These are phyloP conservation scores for Tranzscheliella williamsii DNA, from an alignment of 1,284 basidiomycete species.

Conservation along the genomic window DNA sequence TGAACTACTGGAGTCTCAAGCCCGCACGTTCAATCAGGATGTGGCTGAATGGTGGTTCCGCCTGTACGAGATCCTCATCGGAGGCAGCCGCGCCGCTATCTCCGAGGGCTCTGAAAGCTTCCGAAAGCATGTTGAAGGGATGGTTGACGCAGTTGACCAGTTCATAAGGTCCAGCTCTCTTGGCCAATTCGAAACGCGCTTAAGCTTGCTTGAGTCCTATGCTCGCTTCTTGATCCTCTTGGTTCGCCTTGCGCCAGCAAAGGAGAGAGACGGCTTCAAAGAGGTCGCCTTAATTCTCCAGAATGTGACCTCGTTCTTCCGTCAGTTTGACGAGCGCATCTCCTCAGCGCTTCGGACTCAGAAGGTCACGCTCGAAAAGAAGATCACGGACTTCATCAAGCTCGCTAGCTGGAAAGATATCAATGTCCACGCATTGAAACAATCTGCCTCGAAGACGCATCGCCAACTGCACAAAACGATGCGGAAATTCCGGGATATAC, in stretches of 20 bases:
- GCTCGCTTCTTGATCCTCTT: slow-evolving; percentile 57
- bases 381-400: slow-evolving; percentile 83
- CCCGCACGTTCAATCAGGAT: slow-evolving; percentile 55
- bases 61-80: slow-evolving; percentile 79
- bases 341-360: slow-evolving; percentile 68
- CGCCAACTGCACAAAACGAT: slow-evolving; percentile 87
- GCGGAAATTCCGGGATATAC: slow-evolving; percentile 85
- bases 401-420: slow-evolving; percentile 98
- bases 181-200: slow-evolving; percentile 77
- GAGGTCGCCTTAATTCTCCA: slow-evolving; percentile 67
- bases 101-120: slow-evolving; percentile 61
- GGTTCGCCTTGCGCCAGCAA: slow-evolving; percentile 25
- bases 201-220: slow-evolving; percentile 75
- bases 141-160: slow-evolving; percentile 79
- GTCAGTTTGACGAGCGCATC: slow-evolving; percentile 69
- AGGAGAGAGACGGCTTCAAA: slow-evolving; percentile 29
- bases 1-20: slow-evolving; percentile 69
- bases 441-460: slow-evolving; percentile 88
- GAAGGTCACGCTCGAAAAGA: slow-evolving; percentile 73
- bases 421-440: slow-evolving; percentile 90
- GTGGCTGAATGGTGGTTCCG: slow-evolving; percentile 89
- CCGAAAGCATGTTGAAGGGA: slow-evolving; percentile 69
- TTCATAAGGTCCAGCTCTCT: slow-evolving; percentile 78
- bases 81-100: slow-evolving; percentile 29
- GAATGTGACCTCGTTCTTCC: slow-evolving; percentile 72